Percentiles rank a stretch among this genome's conserved stretches.
Conservation (phyloP, 1,284 basidiomycete species). For the Farysia itapuensis region DNA sequence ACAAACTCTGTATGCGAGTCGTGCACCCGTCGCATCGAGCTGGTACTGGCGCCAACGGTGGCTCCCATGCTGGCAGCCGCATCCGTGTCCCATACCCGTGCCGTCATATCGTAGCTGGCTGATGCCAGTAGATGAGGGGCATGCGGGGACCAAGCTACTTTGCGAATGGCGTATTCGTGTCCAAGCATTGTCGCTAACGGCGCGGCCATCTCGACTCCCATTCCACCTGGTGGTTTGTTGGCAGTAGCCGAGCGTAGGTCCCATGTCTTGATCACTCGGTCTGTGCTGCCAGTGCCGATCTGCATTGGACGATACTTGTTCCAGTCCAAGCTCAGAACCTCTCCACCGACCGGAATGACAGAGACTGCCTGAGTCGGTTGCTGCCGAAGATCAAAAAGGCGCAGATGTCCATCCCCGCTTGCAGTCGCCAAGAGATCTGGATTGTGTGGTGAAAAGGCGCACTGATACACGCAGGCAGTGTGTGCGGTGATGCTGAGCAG, state of each 20-base stretch:
- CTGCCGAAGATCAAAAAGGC: conserved; percentile 50
- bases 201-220: conserved; percentile 9
- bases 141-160: conserved; percentile 65
- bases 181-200: conserved; percentile 53
- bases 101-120: conserved; percentile 95
- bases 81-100: conserved; percentile 69
- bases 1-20: conserved; percentile 93
- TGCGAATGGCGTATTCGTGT: conserved; percentile 64
- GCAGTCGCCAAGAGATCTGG: conserved; percentile 78
- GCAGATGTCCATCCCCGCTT: conserved; percentile 68
- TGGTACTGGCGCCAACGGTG: conserved; percentile 49
- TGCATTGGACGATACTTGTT: conserved; percentile 83
- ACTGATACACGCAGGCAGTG: conserved; percentile 80
- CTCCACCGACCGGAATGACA: conserved; percentile 49
- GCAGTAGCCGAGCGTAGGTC: conserved; percentile 63
- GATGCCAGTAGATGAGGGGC: conserved; percentile 76
- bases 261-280: conserved; percentile 78
- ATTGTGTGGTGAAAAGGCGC: conserved; percentile 86
- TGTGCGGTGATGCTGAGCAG: conserved; percentile 80
- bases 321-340: conserved; percentile 77
- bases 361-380: conserved; percentile 7
- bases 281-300: conserved; percentile 78
- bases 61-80: conserved; percentile 62
- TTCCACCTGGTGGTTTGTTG: background rate
- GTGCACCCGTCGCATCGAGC: conserved; percentile 68